phyloP scores from a whole-genome alignment of 805 yeast species.

The Candida qinlingensis region DNA sequence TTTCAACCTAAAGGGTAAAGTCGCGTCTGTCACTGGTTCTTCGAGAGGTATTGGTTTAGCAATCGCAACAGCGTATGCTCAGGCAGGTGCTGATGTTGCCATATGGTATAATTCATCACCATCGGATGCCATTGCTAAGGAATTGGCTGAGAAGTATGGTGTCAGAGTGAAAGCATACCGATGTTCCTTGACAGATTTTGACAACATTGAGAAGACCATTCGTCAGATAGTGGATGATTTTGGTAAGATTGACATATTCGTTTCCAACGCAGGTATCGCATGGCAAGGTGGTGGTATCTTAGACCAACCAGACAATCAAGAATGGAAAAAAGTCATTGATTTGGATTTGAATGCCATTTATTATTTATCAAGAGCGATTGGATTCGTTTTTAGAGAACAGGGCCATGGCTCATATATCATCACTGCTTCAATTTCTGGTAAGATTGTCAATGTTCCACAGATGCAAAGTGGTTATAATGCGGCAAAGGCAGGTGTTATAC shows the following conservation, averaged over 20 bases:
- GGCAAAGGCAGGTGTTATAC: slow-evolving; percentile 79
- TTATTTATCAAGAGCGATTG: slow-evolving; percentile 73
- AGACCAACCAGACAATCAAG: slow-evolving; percentile 38
- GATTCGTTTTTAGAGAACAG: slow-evolving; percentile 66
- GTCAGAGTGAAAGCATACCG: slow-evolving; percentile 58
- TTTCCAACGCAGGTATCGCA: slow-evolving; percentile 87
- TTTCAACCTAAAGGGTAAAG: slow-evolving; percentile 79
- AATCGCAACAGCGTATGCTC: slow-evolving; percentile 79
- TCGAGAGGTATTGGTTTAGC: slow-evolving; percentile 80
- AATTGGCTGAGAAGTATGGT: slow-evolving; percentile 55
- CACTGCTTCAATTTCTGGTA: slow-evolving; percentile 89
- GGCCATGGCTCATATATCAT: slow-evolving; percentile 75
- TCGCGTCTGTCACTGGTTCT: slow-evolving; percentile 80
- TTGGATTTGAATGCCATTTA: slow-evolving; percentile 78
- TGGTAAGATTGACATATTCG: slow-evolving; percentile 70
- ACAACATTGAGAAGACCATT: slow-evolving; percentile 26
- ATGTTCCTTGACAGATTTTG: slow-evolving; percentile 28
- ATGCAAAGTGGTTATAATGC: slow-evolving; percentile 83
- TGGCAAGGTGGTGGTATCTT: slow-evolving; percentile 65
- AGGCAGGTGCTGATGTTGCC: slow-evolving; percentile 86
- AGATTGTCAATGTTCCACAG: slow-evolving; percentile 83
- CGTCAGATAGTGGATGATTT: slow-evolving; percentile 53
- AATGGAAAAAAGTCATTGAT: slow-evolving; percentile 70
- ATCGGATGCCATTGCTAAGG: slow-evolving; percentile 37
- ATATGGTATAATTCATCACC: slow-evolving; percentile 27